Base-by-base conservation (phyloP, 805 yeast genomes). In the Candida easanensis region DNA sequence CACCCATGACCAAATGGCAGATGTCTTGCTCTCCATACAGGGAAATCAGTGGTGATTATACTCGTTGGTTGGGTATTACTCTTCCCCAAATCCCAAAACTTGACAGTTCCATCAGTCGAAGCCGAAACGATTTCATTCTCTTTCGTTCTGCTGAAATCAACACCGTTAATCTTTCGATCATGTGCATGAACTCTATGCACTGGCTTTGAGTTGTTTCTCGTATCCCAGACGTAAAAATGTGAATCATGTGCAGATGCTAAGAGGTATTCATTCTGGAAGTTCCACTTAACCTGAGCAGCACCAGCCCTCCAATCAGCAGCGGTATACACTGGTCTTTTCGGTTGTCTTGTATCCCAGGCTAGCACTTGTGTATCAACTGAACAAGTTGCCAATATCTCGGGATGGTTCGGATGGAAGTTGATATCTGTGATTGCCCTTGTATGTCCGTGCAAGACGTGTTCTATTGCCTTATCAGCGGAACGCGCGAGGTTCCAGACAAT, bases 291-390 rank as follows among this genome's bases (percentile, higher is more conserved):
- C 62, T 91, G 98, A 0, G 95, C 79, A 3, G 97, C 95, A 2
- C 95, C 91, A 0, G 97, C 95, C 44, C 86, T 69, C 95, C 97
- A 93, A 58, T 91, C 96, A n/a, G 96, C 88, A 66, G 88, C 89
- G 36, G 80, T 74, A 45, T 75, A 74, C 4, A 79, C 82, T 0
- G 97, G 96, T 47, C 77, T 69, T 37, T 77, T 68, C 0, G 96
- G 91, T 14, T 82, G 72, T 45, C 98, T 71, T 70, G 90, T 71
- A 64, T 93, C 99, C 99, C 99, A 93, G 3, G 85, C 79, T 42
- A 80, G 79, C 16, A 89, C 84, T 54, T 80, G 84, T 0, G 97
- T 83, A 59, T 93, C 99, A 13, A 93, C 87, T 0, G 96, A 84
- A 59, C 97, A 88, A 0, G 99, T 91, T 0, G 97, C 97, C 20